phyloP scores from a whole-genome alignment of 345 rosid genomes.

The Citrus medica region DNA sequence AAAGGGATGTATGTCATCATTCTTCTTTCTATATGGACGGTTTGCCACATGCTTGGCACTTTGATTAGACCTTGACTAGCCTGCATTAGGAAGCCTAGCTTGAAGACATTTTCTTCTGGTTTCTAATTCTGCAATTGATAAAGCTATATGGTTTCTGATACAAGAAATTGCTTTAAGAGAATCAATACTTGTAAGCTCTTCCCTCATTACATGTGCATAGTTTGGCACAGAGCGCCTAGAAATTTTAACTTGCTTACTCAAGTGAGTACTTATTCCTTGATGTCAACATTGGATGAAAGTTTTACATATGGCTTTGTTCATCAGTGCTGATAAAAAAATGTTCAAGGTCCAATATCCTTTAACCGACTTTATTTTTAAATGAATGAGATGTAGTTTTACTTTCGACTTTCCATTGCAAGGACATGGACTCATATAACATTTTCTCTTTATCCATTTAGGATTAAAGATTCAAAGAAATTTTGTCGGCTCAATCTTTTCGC shows the following conservation, averaged over 20 bases:
- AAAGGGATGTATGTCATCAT: neutral
- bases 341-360: neutral
- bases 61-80: neutral
- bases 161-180: neutral
- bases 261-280: neutral
- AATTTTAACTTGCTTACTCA: neutral
- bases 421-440: neutral
- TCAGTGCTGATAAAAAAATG: no score
- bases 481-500: slow-evolving; percentile 1
- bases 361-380: neutral
- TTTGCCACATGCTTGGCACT: slow-evolving; percentile 11
- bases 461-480: slow-evolving; percentile 16
- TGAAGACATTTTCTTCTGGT: neutral
- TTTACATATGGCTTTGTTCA: no score
- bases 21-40: slow-evolving; percentile 2
- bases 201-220: neutral
- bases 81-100: neutral
- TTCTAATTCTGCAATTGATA: neutral
- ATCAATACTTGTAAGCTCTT: neutral
- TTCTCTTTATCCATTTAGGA: slow-evolving; percentile 10
- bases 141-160: neutral
- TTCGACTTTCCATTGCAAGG: neutral
- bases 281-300: no score
- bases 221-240: neutral
- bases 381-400: neutral